phyloP scores from a whole-genome alignment of 768 basidiomycete genomes.

The Leccinum pellstonianum region DNA sequence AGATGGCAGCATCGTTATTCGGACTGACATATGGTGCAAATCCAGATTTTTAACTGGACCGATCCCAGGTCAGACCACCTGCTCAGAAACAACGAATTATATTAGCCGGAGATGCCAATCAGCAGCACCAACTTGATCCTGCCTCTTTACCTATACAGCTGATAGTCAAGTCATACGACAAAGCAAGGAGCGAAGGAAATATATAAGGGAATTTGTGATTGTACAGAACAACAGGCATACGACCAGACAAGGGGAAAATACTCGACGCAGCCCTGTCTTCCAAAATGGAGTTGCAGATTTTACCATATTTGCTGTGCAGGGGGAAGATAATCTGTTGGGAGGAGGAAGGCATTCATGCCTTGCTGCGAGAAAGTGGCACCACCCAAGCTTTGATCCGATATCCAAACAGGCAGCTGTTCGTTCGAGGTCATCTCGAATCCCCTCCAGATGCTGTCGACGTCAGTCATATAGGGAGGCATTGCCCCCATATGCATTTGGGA shows the following conservation, averaged over 20 bases:
- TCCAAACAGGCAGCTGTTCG: slow-evolving; percentile 82
- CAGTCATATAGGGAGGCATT: slow-evolving; percentile 24
- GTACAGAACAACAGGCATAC: slow-evolving; percentile 28
- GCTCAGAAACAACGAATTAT: neutral
- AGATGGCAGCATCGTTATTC: neutral
- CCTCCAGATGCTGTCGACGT: slow-evolving; percentile 71
- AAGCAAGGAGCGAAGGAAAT: slow-evolving; percentile 12
- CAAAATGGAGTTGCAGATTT: slow-evolving; percentile 14
- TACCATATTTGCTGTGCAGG: slow-evolving; percentile 76
- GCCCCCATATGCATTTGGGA: slow-evolving; percentile 34
- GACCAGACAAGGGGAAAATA: slow-evolving; percentile 17
- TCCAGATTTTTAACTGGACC: slow-evolving; percentile 19
- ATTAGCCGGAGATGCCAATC: neutral
- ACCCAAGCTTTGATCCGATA: slow-evolving; percentile 80
- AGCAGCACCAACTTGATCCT: slow-evolving; percentile 6
- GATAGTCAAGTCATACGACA: slow-evolving; percentile 11
- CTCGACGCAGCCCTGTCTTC: slow-evolving; percentile 11
- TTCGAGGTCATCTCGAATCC: slow-evolving; percentile 69
- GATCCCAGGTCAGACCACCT: slow-evolving; percentile 4
- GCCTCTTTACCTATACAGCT: neutral
- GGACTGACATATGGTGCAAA: slow-evolving; percentile 3
- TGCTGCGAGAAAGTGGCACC: slow-evolving; percentile 74
- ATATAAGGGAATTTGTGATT: slow-evolving; percentile 20
- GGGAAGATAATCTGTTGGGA: slow-evolving; percentile 73
- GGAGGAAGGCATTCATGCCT: slow-evolving; percentile 83